These are phyloP conservation scores for Lunasporangiospora selenospora DNA, from an alignment of 192 early-diverging fungal genomes.

Conservation along the genomic window DNA sequence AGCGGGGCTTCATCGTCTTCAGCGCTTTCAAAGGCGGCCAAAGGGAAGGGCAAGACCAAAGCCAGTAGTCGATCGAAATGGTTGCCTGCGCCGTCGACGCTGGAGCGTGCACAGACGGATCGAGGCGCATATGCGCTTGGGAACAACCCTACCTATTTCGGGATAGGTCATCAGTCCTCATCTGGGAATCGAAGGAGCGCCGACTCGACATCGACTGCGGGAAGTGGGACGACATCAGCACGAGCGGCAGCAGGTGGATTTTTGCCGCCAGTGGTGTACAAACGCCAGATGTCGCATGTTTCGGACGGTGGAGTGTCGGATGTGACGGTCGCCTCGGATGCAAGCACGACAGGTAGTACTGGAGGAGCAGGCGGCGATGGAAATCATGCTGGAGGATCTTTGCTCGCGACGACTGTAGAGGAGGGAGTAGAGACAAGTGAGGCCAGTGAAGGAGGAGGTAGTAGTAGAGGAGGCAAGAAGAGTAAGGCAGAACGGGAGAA, in stretches of 20 bases:
- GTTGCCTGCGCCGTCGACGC: not conserved
- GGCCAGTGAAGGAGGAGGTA: not conserved
- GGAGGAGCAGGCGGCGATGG: no score
- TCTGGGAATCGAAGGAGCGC: not conserved
- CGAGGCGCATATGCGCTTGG: slow-evolving; percentile 15
- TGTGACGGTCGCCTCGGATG: slow-evolving; percentile 29
- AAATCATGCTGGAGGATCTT: no score
- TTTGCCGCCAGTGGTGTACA: slow-evolving; percentile 12
- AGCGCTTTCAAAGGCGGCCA: not conserved
- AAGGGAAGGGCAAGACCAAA: slow-evolving; percentile 14
- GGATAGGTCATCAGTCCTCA: not conserved
- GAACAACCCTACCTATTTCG: not conserved
- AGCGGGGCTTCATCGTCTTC: no score
- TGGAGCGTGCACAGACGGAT: slow-evolving; percentile 30
- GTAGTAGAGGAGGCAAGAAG: not conserved
- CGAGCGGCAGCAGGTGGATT: slow-evolving; percentile 18
- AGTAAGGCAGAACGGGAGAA: slow-evolving; percentile 8
- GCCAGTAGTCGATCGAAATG: slow-evolving; percentile 10
- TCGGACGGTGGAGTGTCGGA: slow-evolving; percentile 34
- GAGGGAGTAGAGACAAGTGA: no score
- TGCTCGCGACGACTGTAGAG: no score
- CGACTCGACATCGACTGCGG: slow-evolving; percentile 15
- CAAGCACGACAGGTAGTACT: slow-evolving; percentile 12
- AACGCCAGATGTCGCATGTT: slow-evolving; percentile 13
- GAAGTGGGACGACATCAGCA: slow-evolving; percentile 6